These are phyloP conservation scores for Lippia alba DNA, from an alignment of 305 asterid species.

Conservation along the genomic window DNA sequence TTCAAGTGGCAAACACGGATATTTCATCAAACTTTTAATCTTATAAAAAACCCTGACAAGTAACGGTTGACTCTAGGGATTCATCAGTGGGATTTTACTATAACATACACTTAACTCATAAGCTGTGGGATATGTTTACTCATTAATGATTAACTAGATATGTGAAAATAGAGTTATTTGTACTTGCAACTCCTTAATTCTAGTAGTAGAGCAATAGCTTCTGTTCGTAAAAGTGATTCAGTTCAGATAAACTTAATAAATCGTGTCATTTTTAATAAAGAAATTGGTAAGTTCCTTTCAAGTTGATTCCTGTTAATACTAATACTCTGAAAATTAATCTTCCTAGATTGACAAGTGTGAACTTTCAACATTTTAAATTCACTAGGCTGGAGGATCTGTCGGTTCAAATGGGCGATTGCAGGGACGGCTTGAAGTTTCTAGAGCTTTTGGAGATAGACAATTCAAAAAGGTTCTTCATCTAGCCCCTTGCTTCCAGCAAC, in stretches of 20 bases:
- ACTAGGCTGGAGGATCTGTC: slow-evolving; percentile 88
- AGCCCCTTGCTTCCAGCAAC: slow-evolving; percentile 19
- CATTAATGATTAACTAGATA: background rate
- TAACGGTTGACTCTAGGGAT: background rate
- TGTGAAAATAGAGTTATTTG: background rate
- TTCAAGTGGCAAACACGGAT: slow-evolving; percentile 1
- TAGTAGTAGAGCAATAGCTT: background rate
- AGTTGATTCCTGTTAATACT: background rate
- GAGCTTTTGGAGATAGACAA: slow-evolving; percentile 92
- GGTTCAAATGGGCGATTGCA: slow-evolving; percentile 86
- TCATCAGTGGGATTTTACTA: background rate
- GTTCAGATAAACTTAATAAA: slow-evolving; percentile 3
- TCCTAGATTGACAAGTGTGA: slow-evolving; percentile 11
- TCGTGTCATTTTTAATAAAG: background rate
- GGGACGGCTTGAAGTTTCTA: slow-evolving; percentile 93
- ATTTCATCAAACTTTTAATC: slow-evolving; percentile 1
- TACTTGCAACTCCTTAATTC: background rate
- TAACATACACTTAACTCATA: background rate
- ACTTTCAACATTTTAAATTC: slow-evolving; percentile 27
- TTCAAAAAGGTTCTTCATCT: slow-evolving; percentile 93
- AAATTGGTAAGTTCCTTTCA: background rate
- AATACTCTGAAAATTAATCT: slow-evolving; percentile 14
- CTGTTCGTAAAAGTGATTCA: background rate
- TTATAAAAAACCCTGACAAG: background rate
- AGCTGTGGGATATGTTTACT: background rate